These are phyloP conservation scores for Aspergillus fischeri DNA, from an alignment of 2,329 filamentous ascomycete genomes.

Conservation along the genomic window DNA sequence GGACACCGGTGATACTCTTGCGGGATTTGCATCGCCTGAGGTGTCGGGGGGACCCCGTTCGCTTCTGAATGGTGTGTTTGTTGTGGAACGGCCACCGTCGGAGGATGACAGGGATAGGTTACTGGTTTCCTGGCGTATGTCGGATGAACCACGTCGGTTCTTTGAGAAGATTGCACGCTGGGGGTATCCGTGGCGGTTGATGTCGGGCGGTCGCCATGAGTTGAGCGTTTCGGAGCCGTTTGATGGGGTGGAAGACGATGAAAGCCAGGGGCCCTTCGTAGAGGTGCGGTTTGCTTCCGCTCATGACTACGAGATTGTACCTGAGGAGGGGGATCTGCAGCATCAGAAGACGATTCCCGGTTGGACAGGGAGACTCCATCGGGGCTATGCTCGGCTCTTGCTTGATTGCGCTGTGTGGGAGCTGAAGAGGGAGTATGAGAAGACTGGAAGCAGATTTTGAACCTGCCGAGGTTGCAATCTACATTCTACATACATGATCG, in stretches of 20 bases:
- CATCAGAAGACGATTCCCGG: constrained; percentile 22
- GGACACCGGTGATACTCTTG: constrained; percentile 12
- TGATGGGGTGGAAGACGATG: constrained; percentile 4
- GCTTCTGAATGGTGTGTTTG: constrained; percentile 18
- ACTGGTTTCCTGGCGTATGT: constrained; percentile 17
- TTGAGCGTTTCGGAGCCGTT: constrained; percentile 24
- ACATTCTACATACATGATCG: neutral
- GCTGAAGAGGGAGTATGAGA: neutral
- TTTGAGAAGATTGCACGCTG: constrained; percentile 24
- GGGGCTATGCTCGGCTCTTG: constrained; percentile 24
- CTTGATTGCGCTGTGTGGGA: constrained; percentile 21
- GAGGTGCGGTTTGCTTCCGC: constrained; percentile 25
- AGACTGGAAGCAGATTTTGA: neutral
- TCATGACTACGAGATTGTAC: constrained; percentile 25
- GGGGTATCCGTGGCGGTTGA: constrained; percentile 28
- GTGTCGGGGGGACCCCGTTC: constrained; percentile 2
- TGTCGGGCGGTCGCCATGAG: constrained; percentile 24
- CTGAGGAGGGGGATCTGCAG: constrained; percentile 12
- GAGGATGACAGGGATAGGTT: constrained; percentile 15
- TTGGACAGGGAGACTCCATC: constrained; percentile 21
- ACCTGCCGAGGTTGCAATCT: neutral
- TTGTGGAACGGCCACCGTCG: constrained; percentile 12
- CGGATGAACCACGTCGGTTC: constrained; percentile 16
- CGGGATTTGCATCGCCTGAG: constrained; percentile 8
- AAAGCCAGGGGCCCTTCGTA: constrained; percentile 8